These are phyloP conservation scores for Mycosphaerelloides madeirae DNA, from an alignment of 2,329 filamentous ascomycete species.

Conservation along the genomic window DNA sequence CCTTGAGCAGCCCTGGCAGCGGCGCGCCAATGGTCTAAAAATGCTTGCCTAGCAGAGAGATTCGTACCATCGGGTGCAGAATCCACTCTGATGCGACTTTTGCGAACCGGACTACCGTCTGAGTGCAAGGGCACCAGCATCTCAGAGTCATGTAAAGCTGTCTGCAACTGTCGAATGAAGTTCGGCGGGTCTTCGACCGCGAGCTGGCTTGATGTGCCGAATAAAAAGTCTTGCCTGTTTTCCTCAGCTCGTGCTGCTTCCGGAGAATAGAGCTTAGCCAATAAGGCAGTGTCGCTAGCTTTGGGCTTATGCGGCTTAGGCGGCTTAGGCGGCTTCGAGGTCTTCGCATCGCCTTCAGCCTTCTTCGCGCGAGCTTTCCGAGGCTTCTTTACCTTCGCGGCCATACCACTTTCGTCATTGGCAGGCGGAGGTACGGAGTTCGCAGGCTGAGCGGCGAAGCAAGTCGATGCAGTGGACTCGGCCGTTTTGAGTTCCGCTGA, in stretches of 20 bases:
- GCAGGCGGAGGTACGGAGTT: neutral
- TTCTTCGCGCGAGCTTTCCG: conserved; percentile 25
- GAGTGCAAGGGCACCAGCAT: conserved; percentile 26
- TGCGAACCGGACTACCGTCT: conserved; percentile 8
- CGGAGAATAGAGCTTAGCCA: conserved; percentile 57
- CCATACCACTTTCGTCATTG: neutral
- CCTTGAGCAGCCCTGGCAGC: conserved; percentile 64
- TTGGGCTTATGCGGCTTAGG: conserved; percentile 37
- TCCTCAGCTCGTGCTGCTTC: conserved; percentile 62
- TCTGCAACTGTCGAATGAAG: conserved; percentile 58
- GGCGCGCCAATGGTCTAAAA: conserved; percentile 61
- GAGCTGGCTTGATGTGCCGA: conserved; percentile 81
- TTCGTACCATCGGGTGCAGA: conserved; percentile 28
- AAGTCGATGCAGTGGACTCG: conserved; percentile 42
- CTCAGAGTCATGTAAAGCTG: conserved; percentile 57
- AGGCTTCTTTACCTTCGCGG: conserved; percentile 20
- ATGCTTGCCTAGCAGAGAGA: conserved; percentile 27
- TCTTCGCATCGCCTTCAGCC: conserved; percentile 4
- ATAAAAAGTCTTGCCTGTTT: conserved; percentile 69
- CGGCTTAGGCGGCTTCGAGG: conserved; percentile 13
- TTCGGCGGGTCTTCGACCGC: conserved; percentile 67
- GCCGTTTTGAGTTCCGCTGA: conserved; percentile 21
- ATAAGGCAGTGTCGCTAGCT: conserved; percentile 17
- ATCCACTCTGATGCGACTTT: conserved; percentile 23
- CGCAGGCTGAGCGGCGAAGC: conserved; percentile 32